Percentiles rank a stretch among this genome's conserved stretches.
Conservation (phyloP, 257 asterid species). For the Schizonepeta tenuifolia region DNA sequence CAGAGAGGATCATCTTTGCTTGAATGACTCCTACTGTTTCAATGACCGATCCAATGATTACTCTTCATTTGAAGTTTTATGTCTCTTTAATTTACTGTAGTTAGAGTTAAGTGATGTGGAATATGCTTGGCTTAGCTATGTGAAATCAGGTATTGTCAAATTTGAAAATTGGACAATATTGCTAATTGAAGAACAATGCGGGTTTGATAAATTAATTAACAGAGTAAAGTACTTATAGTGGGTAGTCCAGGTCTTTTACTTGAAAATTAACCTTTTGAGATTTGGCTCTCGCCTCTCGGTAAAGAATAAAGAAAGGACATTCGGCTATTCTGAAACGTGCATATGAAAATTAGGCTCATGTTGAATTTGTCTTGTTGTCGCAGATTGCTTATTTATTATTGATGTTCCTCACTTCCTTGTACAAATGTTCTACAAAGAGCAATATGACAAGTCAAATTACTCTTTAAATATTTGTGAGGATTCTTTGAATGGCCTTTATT, state of each 20-base stretch:
- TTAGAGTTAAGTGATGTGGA: slow-evolving; percentile 10
- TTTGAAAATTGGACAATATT: slow-evolving; percentile 1
- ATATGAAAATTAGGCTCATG: background rate
- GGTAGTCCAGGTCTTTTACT: background rate
- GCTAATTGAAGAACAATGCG: background rate
- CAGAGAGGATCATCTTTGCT: background rate
- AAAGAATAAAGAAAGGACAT: background rate
- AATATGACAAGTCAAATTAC: background rate
- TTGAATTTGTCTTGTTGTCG: background rate
- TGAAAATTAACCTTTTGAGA: background rate
- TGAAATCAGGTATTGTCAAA: background rate
- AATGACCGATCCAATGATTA: background rate
- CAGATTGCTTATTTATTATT: background rate
- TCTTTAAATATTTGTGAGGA: background rate
- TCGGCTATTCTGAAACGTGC: background rate
- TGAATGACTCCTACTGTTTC: background rate
- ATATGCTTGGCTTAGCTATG: background rate
- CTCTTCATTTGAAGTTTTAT: background rate
- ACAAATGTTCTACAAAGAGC: background rate
- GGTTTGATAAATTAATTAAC: background rate
- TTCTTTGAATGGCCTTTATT: background rate
- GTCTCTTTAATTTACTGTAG: background rate
- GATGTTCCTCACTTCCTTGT: background rate
- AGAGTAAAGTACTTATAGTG: background rate
- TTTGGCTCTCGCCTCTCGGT: background rate